A percentile compares a stretch with the other conserved stretches of the same genome.
phyloP scores from a whole-genome alignment of 1,284 basidiomycete genomes.

The Irpex sp. region DNA sequence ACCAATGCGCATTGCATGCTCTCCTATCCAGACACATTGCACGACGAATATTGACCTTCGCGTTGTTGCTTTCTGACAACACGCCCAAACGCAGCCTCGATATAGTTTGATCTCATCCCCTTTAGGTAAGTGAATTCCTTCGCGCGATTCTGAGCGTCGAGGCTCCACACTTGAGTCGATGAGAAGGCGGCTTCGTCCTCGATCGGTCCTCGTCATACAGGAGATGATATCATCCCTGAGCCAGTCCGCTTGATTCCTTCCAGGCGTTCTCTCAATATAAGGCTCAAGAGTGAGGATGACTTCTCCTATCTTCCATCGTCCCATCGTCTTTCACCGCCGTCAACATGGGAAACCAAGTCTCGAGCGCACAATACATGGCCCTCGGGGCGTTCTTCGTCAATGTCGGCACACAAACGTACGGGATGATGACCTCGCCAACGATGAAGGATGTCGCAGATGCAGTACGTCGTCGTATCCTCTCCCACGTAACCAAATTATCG shows the following conservation, averaged over 20 bases:
- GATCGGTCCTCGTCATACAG: slow-evolving; percentile 1
- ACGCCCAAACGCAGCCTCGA: not conserved
- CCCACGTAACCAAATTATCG: too few relatives aligned
- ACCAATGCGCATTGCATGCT: too few relatives aligned
- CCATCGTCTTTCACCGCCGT: not conserved
- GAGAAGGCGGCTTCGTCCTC: not conserved
- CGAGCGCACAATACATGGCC: slow-evolving; percentile 23
- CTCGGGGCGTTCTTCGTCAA: slow-evolving; percentile 27
- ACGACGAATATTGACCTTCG: too few relatives aligned
- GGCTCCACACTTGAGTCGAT: not conserved
- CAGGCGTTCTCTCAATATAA: too few relatives aligned
- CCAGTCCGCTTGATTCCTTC: not conserved
- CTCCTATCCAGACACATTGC: too few relatives aligned
- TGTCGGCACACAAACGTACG: slow-evolving; percentile 26
- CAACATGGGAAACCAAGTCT: slow-evolving; percentile 25
- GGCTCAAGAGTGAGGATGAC: not conserved
- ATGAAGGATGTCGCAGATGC: slow-evolving; percentile 32
- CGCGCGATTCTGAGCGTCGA: not conserved
- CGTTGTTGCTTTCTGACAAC: too few relatives aligned
- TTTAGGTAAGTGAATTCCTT: not conserved
- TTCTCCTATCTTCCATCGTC: too few relatives aligned
- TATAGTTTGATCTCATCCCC: not conserved
- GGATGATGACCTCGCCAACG: slow-evolving; percentile 27
- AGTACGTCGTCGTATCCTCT: too few relatives aligned
- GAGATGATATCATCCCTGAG: slow-evolving; percentile 1